Percentiles rank a stretch among this genome's conserved stretches.
Conservation (phyloP, 345 rosid species). For the Adansonia digitata region DNA sequence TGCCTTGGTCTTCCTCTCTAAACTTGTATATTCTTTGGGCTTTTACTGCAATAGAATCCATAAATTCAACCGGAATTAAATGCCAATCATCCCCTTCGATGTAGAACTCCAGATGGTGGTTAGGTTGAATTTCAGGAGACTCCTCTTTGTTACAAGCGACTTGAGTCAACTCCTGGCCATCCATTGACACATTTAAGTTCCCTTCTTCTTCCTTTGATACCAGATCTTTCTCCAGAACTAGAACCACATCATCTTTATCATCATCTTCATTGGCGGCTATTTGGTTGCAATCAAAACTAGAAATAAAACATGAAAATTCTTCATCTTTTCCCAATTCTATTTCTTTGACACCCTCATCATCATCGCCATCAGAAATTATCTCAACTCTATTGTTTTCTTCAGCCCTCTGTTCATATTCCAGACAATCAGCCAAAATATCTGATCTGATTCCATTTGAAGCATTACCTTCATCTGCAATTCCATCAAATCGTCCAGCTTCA, state of each 20-base stretch:
- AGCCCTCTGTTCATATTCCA: conserved; percentile 23
- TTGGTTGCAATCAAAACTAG: conserved; percentile 40
- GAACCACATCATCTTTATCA: conserved; percentile 26
- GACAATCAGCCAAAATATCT: conserved; percentile 21
- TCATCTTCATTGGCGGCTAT: conserved; percentile 26
- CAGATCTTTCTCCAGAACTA: conserved; percentile 22
- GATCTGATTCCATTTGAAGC: conserved; percentile 27
- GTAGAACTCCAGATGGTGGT: conserved; percentile 80
- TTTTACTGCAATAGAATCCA: conserved; percentile 9
- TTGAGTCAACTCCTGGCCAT: conserved; percentile 20
- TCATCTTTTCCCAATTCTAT: conserved; percentile 22
- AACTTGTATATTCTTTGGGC: conserved; percentile 23
- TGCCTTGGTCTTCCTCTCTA: conserved; percentile 42
- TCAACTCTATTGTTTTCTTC: conserved; percentile 31
- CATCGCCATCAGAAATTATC: conserved; percentile 13
- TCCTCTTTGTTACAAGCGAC: conserved; percentile 18
- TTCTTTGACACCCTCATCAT: not conserved
- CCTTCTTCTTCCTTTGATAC: conserved; percentile 21
- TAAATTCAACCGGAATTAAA: conserved; percentile 73
- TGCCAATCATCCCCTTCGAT: conserved; percentile 64
- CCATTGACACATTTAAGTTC: conserved; percentile 9
- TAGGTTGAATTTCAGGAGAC: conserved; percentile 22
- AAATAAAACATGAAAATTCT: conserved; percentile 40
- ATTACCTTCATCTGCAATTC: conserved; percentile 28
- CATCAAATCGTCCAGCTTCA: conserved; percentile 20